Conservation (phyloP, 1,139 yeast genomes). For the Meyerozyma carpophila region DNA sequence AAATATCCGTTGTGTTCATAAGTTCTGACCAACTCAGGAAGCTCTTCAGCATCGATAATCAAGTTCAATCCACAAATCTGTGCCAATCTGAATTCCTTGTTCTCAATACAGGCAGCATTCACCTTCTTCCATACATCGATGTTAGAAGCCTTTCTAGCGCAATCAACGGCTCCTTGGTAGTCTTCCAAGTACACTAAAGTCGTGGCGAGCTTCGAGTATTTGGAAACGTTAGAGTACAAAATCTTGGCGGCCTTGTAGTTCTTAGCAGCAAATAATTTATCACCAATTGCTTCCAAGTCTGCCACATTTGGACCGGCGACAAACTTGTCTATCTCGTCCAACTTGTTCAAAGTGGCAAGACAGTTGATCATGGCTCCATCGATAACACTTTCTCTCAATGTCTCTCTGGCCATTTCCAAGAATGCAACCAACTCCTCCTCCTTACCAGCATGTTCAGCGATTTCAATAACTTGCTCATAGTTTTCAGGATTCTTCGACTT, state of each 20-base stretch:
- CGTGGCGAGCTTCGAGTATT: slow-evolving; percentile 92
- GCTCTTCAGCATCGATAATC: slow-evolving; percentile 95
- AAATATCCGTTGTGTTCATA: slow-evolving; percentile 91
- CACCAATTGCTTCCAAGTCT: slow-evolving; percentile 88
- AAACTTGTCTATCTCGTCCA: slow-evolving; percentile 78
- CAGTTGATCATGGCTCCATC: slow-evolving; percentile 90
- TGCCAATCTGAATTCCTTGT: slow-evolving; percentile 92
- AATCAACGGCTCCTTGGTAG: slow-evolving; percentile 95
- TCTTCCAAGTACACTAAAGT: slow-evolving; percentile 89
- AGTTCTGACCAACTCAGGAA: slow-evolving; percentile 80
- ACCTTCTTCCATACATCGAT: slow-evolving; percentile 96
- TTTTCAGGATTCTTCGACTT: slow-evolving; percentile 89
- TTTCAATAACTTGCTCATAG: slow-evolving; percentile 88
- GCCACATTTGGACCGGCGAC: slow-evolving; percentile 90
- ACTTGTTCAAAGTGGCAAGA: slow-evolving; percentile 73
- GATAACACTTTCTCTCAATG: slow-evolving; percentile 84
- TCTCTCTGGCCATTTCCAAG: slow-evolving; percentile 90
- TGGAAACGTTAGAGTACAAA: slow-evolving; percentile 79
- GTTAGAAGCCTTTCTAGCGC: slow-evolving; percentile 97
- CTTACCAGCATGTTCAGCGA: slow-evolving; percentile 93
- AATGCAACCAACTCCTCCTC: slow-evolving; percentile 88
- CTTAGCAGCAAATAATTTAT: slow-evolving; percentile 72
- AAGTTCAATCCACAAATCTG: slow-evolving; percentile 98
- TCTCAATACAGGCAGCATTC: slow-evolving; percentile 91
- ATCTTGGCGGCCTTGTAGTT: slow-evolving; percentile 92